Evolutionary conservation across 225 moss, liverwort and hornwort species (phyloP).

Genomic region (Pseudoscleropodium purum): DNA sequence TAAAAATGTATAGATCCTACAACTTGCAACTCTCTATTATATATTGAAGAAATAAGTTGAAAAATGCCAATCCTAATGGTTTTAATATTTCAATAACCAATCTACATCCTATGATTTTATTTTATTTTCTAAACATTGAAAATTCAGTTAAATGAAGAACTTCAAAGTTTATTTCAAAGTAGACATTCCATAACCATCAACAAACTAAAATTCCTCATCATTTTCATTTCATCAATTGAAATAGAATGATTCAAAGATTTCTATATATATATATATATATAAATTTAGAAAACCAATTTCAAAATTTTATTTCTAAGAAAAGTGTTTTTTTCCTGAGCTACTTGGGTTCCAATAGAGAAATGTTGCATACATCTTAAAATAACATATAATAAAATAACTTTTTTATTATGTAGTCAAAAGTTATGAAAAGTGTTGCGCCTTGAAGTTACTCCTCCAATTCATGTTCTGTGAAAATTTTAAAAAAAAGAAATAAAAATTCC

Average conservation of each 20-base stretch:
- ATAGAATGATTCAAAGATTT: background rate
- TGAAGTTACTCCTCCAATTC: background rate
- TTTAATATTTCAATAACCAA: background rate
- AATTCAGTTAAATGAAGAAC: background rate
- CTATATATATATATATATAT: rapidly evolving
- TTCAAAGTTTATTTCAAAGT: background rate
- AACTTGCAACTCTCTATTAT: background rate
- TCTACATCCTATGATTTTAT: background rate
- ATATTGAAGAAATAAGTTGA: background rate
- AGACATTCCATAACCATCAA: rapidly evolving
- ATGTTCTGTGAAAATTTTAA: background rate
- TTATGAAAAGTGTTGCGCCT: background rate
- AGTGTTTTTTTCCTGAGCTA: no score
- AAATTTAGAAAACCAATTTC: background rate
- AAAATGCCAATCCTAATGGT: background rate
- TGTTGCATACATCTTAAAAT: no score
- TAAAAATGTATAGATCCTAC: background rate
- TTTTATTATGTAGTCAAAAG: background rate
- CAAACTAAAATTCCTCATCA: background rate
- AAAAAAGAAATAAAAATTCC: background rate
- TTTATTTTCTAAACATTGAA: background rate
- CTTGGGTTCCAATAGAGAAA: no score
- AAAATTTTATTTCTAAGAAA: no score
- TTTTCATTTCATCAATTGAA: background rate
- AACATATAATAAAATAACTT: background rate